Evolutionary conservation across 305 asterid genomes (phyloP), one percentile per base, ranked within the genome.

Genomic region (Solanum hybrid): DNA sequence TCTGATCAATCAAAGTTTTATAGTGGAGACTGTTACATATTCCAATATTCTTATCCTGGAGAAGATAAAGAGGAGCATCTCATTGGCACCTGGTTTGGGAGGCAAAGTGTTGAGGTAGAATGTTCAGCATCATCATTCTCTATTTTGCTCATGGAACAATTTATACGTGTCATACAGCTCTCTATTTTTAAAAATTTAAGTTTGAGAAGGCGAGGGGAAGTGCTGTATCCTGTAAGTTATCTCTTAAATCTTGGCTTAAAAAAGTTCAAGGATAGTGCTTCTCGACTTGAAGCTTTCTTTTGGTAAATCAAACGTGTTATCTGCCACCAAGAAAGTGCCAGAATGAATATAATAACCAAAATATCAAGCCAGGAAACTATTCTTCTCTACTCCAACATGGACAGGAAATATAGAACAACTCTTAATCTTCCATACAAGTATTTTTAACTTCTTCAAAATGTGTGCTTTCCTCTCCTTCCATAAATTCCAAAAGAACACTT

Each of bases 31-130:
- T 98, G 99, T 90, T 98, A 91, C 89, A 93, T 98, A 91, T 98
- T 95, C 91, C 98, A 97, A 78, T 98, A 98, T 91, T 91, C 99
- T 85, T 98, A 95, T 90, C 92, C 98, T 10, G 99, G 98, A 37
- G 98, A 95, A 88, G 98, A 92, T 66, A 95, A 92, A 76, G 99
- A 97, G 91, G 99, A 98, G 77, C 91, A 92, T 92, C 98, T 98
- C 88, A 92, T 98, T 82, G 99, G 99, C 87, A 98, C 99, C 90
- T 98, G 99, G 99, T 93, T 95, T 32, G 99, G 99, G 89, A 96
- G 95, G 93, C 96, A 94, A 90, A 97, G 99, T 90, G 91, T 93
- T 79, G 95, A 95, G 99, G 99, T 98, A 91, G 92, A 89, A 40
- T 87, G 78, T 89, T 90, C 88, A 26, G 86, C 89, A 85, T 35